Conservation (phyloP, 148 eudicot genomes). For the Camellia granthamiana region DNA sequence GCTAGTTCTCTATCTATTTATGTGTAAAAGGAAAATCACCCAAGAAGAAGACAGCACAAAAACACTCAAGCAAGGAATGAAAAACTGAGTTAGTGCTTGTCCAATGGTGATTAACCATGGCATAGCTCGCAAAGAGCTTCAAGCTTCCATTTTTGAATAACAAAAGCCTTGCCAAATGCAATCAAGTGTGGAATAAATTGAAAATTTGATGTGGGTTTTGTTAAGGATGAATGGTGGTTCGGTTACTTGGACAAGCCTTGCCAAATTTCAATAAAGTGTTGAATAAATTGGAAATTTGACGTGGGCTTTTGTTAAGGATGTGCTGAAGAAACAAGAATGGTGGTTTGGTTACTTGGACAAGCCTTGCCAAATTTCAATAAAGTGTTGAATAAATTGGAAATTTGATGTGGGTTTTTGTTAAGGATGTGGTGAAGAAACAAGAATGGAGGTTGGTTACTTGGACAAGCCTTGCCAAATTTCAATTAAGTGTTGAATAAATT, state of each 20-base stretch:
- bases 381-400: background rate
- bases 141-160: background rate
- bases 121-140: background rate
- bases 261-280: no score
- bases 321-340: no score
- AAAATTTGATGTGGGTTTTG: slow-evolving; percentile 1
- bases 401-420: slow-evolving; percentile 2
- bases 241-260: background rate
- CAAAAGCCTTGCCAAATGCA: background rate
- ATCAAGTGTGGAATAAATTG: background rate
- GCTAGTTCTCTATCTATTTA: background rate
- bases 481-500: no score
- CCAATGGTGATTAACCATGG: slow-evolving; percentile 14
- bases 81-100: background rate
- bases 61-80: background rate
- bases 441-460: slow-evolving; percentile 14
- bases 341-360: no score
- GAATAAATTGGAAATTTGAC: no score
- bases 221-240: background rate
- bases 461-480: background rate
- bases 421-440: background rate
- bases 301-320: no score
- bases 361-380: background rate
- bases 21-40: background rate
- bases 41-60: slow-evolving; percentile 9